These are phyloP conservation scores for Corynespora cassiicola DNA, from an alignment of 2,329 filamentous ascomycete genomes.

Conservation along the genomic window DNA sequence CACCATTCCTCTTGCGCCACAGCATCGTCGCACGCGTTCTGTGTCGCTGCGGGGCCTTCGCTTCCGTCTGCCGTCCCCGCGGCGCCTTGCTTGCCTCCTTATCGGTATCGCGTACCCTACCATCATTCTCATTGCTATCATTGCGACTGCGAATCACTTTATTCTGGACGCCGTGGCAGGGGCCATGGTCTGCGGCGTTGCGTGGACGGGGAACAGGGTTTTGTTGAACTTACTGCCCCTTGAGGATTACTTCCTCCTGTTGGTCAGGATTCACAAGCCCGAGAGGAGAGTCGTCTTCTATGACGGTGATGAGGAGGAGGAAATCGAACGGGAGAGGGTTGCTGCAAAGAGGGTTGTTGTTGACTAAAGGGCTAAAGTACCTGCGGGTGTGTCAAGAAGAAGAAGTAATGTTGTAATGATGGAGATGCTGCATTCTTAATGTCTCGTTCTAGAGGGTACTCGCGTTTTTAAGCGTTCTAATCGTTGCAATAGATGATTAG, in stretches of 20 bases:
- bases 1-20: conserved; percentile 66
- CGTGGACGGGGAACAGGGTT: conserved; percentile 63
- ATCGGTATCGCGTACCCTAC: conserved; percentile 69
- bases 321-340: no score
- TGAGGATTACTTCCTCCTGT: conserved; percentile 72
- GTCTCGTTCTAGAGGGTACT: no score
- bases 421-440: no score
- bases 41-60: conserved; percentile 35
- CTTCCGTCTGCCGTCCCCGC: conserved; percentile 55
- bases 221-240: conserved; percentile 69
- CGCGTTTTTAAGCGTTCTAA: no score
- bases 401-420: no score
- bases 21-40: conserved; percentile 55
- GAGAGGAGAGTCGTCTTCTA: conserved; percentile 25
- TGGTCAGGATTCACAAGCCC: conserved; percentile 71
- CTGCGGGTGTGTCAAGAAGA: no score
- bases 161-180: conserved; percentile 75
- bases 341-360: no score
- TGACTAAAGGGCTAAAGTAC: no score
- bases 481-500: no score
- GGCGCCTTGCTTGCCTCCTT: conserved; percentile 57
- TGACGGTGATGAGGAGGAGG: conserved; percentile 29
- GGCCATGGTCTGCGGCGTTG: conserved; percentile 67
- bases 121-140: conserved; percentile 70
- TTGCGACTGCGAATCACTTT: conserved; percentile 76